Percentiles rank a stretch among this genome's conserved stretches.
Evolutionary conservation across 1,284 basidiomycete species (phyloP).

Genomic region (Ustilago sp.): DNA sequence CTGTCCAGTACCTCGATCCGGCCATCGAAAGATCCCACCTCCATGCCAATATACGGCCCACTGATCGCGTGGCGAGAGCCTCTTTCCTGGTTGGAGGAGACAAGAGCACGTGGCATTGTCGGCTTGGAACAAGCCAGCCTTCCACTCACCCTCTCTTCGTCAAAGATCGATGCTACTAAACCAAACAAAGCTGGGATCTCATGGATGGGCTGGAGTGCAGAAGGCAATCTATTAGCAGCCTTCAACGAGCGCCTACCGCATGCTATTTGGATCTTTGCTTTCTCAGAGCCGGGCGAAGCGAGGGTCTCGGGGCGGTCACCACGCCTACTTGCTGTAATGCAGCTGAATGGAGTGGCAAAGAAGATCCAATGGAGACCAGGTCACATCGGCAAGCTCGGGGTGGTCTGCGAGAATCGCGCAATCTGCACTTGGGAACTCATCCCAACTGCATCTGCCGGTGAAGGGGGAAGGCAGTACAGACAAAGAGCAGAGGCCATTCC

Average conservation of each 20-base stretch:
- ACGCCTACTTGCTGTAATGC: conserved; percentile 76
- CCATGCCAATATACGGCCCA: conserved; percentile 23
- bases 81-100: conserved; percentile 63
- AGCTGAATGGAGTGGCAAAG: conserved; percentile 76
- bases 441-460: background rate
- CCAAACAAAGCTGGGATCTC: conserved; percentile 51
- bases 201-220: conserved; percentile 49
- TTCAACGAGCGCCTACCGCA: conserved; percentile 74
- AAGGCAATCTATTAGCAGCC: conserved; percentile 54
- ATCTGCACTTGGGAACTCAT: conserved; percentile 79
- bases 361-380: conserved; percentile 82
- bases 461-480: conserved; percentile 12
- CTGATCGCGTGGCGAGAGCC: conserved; percentile 64
- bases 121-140: conserved; percentile 49
- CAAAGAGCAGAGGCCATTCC: conserved; percentile 54
- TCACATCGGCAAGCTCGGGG: conserved; percentile 75
- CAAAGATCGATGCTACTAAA: conserved; percentile 31
- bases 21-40: conserved; percentile 13
- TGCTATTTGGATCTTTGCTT: conserved; percentile 76
- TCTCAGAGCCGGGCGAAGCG: conserved; percentile 72
- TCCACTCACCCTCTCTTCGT: conserved; percentile 37
- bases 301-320: conserved; percentile 71
- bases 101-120: conserved; percentile 64
- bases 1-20: conserved; percentile 29
- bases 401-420: conserved; percentile 78